Evolutionary conservation across 169 alveolate genomes (phyloP).

Genomic region (Eimeria praecox): DNA sequence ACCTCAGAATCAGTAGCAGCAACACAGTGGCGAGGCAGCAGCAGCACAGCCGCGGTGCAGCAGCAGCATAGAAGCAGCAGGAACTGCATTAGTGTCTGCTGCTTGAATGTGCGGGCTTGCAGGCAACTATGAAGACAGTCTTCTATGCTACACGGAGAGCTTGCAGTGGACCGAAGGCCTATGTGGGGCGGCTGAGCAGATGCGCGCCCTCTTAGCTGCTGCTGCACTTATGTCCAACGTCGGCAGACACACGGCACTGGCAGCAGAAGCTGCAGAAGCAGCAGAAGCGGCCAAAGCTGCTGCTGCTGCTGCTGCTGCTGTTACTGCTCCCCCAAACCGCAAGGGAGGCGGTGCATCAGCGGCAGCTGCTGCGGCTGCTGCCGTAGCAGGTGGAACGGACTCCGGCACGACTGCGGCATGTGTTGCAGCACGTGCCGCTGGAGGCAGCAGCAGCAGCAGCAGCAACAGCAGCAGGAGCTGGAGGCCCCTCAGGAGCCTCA

Average conservation of each 20-base stretch:
- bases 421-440: not conserved
- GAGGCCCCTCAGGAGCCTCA: constrained; percentile 61
- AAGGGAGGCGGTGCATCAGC: constrained; percentile 48
- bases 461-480: constrained; percentile 64
- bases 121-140: constrained; percentile 69
- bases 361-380: constrained; percentile 46
- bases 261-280: constrained; percentile 73
- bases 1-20: not conserved
- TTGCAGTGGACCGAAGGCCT: constrained; percentile 66
- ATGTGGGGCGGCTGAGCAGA: constrained; percentile 50
- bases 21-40: too few species aligned
- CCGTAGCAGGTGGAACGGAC: not conserved
- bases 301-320: constrained; percentile 41
- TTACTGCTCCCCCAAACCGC: constrained; percentile 27
- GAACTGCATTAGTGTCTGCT: not conserved
- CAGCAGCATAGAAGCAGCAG: not conserved
- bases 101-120: constrained; percentile 5
- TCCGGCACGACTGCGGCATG: not conserved
- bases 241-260: constrained; percentile 63
- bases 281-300: constrained; percentile 56
- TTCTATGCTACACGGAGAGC: constrained; percentile 52
- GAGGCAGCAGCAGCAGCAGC: constrained; percentile 52
- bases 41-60: not conserved
- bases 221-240: constrained; percentile 45
- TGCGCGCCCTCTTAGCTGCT: constrained; percentile 34